Conservation (phyloP, 345 rosid genomes). For the Isatis tinctoria region DNA sequence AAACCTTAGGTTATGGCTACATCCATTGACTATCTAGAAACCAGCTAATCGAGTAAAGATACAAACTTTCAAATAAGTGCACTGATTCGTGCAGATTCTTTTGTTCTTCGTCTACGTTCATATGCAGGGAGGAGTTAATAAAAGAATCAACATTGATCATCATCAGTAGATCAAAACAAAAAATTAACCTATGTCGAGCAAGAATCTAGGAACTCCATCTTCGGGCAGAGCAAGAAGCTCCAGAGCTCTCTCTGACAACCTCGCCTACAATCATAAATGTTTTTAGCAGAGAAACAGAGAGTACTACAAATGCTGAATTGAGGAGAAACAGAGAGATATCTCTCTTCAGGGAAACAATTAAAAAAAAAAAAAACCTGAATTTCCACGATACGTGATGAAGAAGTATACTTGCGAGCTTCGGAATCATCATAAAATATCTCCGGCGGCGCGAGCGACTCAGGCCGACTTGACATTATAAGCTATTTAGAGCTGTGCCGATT, state of each 20-base stretch:
- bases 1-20: not conserved
- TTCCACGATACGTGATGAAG: conserved; percentile 86
- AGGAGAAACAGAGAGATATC: not conserved
- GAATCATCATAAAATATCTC: conserved; percentile 87
- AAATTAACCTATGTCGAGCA: conserved; percentile 75
- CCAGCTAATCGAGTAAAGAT: not conserved
- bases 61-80: not conserved
- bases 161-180: not conserved
- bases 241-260: conserved; percentile 85
- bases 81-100: not conserved
- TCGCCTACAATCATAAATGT: conserved; percentile 39
- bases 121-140: not conserved
- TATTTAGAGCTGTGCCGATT: not conserved
- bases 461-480: conserved; percentile 61
- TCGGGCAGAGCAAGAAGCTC: conserved; percentile 92
- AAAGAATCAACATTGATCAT: not conserved
- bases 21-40: not conserved
- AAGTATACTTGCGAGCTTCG: conserved; percentile 91
- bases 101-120: not conserved
- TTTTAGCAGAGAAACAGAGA: not conserved
- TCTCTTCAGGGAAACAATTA: not conserved
- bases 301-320: not conserved
- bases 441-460: conserved; percentile 81
- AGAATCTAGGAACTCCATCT: conserved; percentile 72
- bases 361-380: conserved; percentile 55